Evolutionary conservation across 2,329 filamentous ascomycete species (phyloP).

Genomic region (Aciculosporium take): DNA sequence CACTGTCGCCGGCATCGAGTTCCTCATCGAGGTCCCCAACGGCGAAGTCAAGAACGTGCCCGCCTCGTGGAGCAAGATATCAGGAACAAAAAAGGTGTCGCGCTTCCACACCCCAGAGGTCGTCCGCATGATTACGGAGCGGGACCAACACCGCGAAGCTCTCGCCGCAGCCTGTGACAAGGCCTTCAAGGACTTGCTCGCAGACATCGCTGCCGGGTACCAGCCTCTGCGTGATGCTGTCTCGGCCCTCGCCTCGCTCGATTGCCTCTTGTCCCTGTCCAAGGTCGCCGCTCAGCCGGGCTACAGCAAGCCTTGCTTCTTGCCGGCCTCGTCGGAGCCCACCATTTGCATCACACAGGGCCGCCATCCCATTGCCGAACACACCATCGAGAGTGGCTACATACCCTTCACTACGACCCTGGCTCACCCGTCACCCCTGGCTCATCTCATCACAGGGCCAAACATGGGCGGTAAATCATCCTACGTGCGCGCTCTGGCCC

Average conservation of each 20-base stretch:
- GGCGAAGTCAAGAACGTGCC: slow-evolving; percentile 71
- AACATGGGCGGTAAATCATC: slow-evolving; percentile 99
- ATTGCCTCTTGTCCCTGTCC: slow-evolving; percentile 79
- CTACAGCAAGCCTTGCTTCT: slow-evolving; percentile 64
- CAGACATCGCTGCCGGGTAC: slow-evolving; percentile 67
- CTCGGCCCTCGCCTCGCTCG: slow-evolving; percentile 69
- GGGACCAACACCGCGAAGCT: slow-evolving; percentile 89
- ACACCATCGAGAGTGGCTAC: slow-evolving; percentile 70
- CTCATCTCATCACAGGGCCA: slow-evolving; percentile 83
- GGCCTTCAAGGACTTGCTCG: slow-evolving; percentile 61
- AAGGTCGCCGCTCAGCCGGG: slow-evolving; percentile 74
- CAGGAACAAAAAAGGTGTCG: slow-evolving; percentile 80
- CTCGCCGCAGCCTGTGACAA: slow-evolving; percentile 81
- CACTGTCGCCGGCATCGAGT: slow-evolving; percentile 83
- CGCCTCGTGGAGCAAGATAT: slow-evolving; percentile 89
- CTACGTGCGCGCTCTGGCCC: slow-evolving; percentile 82
- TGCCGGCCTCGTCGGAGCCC: slow-evolving; percentile 46
- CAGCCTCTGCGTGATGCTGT: slow-evolving; percentile 81
- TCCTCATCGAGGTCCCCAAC: slow-evolving; percentile 83
- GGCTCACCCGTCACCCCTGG: slow-evolving; percentile 48
- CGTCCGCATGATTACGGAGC: slow-evolving; percentile 64
- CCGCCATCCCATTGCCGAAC: slow-evolving; percentile 92
- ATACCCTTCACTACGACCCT: slow-evolving; percentile 80
- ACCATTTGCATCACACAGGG: slow-evolving; percentile 50
- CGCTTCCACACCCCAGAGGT: slow-evolving; percentile 93